A percentile compares a stretch with the other conserved stretches of the same genome.
These are phyloP conservation scores for Phytophthora cactorum DNA, from an alignment of 352 stramenopile species.

Conservation along the genomic window DNA sequence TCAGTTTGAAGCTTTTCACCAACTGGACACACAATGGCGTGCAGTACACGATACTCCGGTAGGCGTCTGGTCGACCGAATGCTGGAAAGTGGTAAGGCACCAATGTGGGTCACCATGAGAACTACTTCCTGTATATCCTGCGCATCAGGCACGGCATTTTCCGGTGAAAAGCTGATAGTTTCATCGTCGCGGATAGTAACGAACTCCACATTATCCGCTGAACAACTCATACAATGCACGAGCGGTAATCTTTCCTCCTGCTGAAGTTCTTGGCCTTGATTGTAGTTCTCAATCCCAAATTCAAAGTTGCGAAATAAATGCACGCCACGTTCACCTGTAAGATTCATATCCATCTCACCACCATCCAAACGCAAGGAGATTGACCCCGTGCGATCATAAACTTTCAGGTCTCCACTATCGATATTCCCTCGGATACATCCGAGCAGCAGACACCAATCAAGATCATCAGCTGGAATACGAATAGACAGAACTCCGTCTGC, in stretches of 20 bases:
- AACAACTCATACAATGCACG: constrained; percentile 34
- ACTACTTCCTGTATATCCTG: constrained; percentile 14
- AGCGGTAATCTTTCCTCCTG: constrained; percentile 22
- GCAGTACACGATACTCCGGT: constrained; percentile 46
- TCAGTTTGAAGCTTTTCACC: constrained; percentile 7
- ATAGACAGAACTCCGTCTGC: constrained; percentile 9
- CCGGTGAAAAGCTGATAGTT: neutral
- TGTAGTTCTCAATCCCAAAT: constrained; percentile 39
- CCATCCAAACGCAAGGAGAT: constrained; percentile 33
- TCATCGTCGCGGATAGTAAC: constrained; percentile 32
- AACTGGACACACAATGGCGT: constrained; percentile 39
- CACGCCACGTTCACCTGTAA: constrained; percentile 17
- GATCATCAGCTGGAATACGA: constrained; percentile 18
- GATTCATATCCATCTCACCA: constrained; percentile 2
- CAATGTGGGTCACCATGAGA: constrained; percentile 43
- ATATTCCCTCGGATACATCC: constrained; percentile 44
- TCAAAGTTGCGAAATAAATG: constrained; percentile 45
- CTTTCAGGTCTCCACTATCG: constrained; percentile 43
- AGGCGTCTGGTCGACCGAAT: constrained; percentile 11
- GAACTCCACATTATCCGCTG: constrained; percentile 25
- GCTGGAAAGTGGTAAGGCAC: constrained; percentile 23
- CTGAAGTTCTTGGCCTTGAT: constrained; percentile 3
- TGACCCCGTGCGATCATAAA: constrained; percentile 52
- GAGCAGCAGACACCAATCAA: constrained; percentile 48
- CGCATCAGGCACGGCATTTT: neutral